Evolutionary conservation across 2,329 filamentous ascomycete genomes (phyloP).

Genomic region (Penicillium sp.): DNA sequence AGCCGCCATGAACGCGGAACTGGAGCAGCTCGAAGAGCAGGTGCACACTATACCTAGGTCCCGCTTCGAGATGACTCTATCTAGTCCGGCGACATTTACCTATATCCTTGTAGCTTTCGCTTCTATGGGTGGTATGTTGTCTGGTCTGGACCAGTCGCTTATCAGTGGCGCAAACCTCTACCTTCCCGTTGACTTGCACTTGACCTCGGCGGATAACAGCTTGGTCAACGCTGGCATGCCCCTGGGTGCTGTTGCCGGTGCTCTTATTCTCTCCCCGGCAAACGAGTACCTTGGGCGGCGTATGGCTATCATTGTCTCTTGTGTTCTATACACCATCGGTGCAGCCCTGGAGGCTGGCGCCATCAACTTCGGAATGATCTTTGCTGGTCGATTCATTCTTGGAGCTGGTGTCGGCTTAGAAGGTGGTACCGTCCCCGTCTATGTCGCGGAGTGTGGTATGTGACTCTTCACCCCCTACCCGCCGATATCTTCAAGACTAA

Average conservation of each 20-base stretch:
- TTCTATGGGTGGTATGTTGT: conserved; percentile 72
- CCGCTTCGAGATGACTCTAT: conserved; percentile 54
- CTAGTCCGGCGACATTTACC: conserved; percentile 64
- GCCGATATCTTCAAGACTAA: neutral
- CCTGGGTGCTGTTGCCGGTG: conserved; percentile 68
- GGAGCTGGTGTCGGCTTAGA: conserved; percentile 71
- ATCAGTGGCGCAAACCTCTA: conserved; percentile 67
- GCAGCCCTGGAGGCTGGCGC: conserved; percentile 67
- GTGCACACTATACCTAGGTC: conserved; percentile 21
- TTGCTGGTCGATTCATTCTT: conserved; percentile 65
- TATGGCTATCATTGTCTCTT: conserved; percentile 68
- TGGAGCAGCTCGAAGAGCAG: conserved; percentile 31
- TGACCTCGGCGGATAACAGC: conserved; percentile 59
- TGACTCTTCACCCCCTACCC: neutral
- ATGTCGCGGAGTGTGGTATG: conserved; percentile 62
- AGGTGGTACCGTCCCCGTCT: conserved; percentile 71
- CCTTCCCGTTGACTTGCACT: conserved; percentile 58
- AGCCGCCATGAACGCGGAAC: conserved; percentile 34
- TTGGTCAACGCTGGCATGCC: conserved; percentile 71
- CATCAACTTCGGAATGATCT: conserved; percentile 69
- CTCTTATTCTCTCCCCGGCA: conserved; percentile 62
- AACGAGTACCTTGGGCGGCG: conserved; percentile 68
- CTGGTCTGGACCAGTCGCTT: conserved; percentile 69
- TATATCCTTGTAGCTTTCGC: conserved; percentile 68
- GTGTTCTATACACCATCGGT: conserved; percentile 68